Percentiles rank a stretch among this genome's conserved stretches.
Conservation (phyloP, 2,329 filamentous ascomycete genomes). For the Fusarium luffae region DNA sequence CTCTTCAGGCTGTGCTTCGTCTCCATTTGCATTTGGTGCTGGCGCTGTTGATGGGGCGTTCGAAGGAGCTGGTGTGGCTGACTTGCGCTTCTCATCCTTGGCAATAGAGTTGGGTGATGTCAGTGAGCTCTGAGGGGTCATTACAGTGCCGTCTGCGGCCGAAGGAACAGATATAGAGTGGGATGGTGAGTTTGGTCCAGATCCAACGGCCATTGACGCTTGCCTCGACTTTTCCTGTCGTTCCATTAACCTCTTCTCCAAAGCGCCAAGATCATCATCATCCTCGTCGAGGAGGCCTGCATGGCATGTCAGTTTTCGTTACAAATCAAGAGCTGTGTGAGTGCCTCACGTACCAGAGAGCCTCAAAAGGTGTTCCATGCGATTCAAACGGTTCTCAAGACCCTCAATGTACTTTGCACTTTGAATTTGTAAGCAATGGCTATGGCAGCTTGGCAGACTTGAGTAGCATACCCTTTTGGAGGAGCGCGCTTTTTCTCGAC, state of each 20-base stretch:
- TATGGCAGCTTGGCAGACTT: not conserved
- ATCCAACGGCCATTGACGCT: slow-evolving; percentile 58
- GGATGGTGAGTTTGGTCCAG: slow-evolving; percentile 64
- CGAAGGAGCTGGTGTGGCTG: slow-evolving; percentile 37
- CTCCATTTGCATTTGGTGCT: slow-evolving; percentile 16
- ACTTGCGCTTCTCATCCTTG: slow-evolving; percentile 50
- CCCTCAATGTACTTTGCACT: slow-evolving; percentile 98
- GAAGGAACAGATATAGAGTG: slow-evolving; percentile 55
- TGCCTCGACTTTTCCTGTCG: slow-evolving; percentile 64
- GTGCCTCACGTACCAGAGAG: slow-evolving; percentile 71
- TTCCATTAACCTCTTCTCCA: slow-evolving; percentile 80
- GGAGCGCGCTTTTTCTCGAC: slow-evolving; percentile 99
- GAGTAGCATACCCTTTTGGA: slow-evolving; percentile 82
- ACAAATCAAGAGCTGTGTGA: not conserved
- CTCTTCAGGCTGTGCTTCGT: slow-evolving; percentile 44
- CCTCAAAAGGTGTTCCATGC: slow-evolving; percentile 92
- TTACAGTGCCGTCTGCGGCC: slow-evolving; percentile 53
- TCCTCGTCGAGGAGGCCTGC: slow-evolving; percentile 84
- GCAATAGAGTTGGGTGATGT: slow-evolving; percentile 62
- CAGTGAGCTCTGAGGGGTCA: slow-evolving; percentile 65
- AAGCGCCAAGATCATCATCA: slow-evolving; percentile 85
- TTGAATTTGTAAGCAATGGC: slow-evolving; percentile 35
- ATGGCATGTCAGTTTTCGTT: slow-evolving; percentile 14
- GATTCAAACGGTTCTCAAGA: slow-evolving; percentile 90
- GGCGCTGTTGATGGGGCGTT: slow-evolving; percentile 14